Conservation (phyloP, 2,329 filamentous ascomycete genomes). For the Aspergillus novofumigatus region DNA sequence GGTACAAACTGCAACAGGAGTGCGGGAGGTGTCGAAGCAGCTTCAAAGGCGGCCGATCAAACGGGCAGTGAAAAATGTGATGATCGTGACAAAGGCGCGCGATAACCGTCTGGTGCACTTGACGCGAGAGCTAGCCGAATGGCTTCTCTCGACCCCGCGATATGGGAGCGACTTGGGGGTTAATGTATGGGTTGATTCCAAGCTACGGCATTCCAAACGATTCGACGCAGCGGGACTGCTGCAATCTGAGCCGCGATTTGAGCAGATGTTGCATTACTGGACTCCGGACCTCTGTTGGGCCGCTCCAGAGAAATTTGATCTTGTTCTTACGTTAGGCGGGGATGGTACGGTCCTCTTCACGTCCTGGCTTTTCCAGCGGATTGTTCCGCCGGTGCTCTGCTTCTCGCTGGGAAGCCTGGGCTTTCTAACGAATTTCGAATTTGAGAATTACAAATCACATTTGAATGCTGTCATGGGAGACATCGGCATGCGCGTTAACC, state of each 20-base stretch:
- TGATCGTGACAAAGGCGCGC: slow-evolving; percentile 97
- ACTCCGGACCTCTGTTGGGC: slow-evolving; percentile 93
- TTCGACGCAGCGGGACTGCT: slow-evolving; percentile 74
- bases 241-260: slow-evolving; percentile 69
- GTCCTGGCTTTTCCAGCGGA: slow-evolving; percentile 93
- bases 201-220: slow-evolving; percentile 80
- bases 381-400: slow-evolving; percentile 88
- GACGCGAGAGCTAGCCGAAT: slow-evolving; percentile 80
- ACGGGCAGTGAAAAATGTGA: slow-evolving; percentile 85
- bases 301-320: slow-evolving; percentile 88
- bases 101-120: slow-evolving; percentile 89
- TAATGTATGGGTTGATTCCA: slow-evolving; percentile 97
- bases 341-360: slow-evolving; percentile 97
- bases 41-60: slow-evolving; percentile 88
- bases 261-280: slow-evolving; percentile 89
- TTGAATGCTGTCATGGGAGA: slow-evolving; percentile 89
- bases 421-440: slow-evolving; percentile 96
- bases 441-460: slow-evolving; percentile 80
- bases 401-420: slow-evolving; percentile 90
- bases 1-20: slow-evolving; percentile 90
- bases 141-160: slow-evolving; percentile 82
- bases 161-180: slow-evolving; percentile 89
- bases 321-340: slow-evolving; percentile 87
- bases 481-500: slow-evolving; percentile 90
- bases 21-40: slow-evolving; percentile 93